Conservation (phyloP, 78 protist species). For the Anaeramoeba ignava region DNA sequence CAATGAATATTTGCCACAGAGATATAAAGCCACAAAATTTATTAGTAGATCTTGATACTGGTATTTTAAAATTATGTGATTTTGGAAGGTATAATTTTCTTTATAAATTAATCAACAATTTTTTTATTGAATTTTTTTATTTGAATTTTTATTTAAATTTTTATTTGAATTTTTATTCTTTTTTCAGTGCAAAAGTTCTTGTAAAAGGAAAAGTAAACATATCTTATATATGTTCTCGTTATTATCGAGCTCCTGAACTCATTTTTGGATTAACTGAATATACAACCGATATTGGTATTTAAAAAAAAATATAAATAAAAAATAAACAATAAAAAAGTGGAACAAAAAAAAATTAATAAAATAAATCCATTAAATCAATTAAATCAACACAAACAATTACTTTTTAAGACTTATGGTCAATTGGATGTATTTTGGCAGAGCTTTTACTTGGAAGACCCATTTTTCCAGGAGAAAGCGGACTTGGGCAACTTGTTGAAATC, state of each 20-base stretch:
- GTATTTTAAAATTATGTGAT: slow-evolving; percentile 86
- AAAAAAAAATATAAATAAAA: background rate
- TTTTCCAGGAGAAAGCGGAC: slow-evolving; percentile 31
- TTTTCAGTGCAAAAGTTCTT: slow-evolving; percentile 64
- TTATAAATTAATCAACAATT: background rate
- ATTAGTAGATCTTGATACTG: slow-evolving; percentile 64
- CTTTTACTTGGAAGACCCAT: slow-evolving; percentile 50
- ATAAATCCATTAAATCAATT: too few relatives aligned
- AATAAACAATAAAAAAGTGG: too few relatives aligned
- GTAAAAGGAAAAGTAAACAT: slow-evolving; percentile 88
- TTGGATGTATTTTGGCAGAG: slow-evolving; percentile 65
- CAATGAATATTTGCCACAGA: slow-evolving; percentile 67
- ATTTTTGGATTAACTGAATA: slow-evolving; percentile 94
- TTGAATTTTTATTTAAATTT: background rate
- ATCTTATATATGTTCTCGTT: slow-evolving; percentile 97
- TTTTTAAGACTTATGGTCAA: slow-evolving; percentile 12
- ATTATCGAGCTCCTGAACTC: slow-evolving; percentile 99
- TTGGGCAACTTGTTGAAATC: slow-evolving; percentile 24
- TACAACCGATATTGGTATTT: slow-evolving; percentile 36
- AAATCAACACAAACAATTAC: slow-evolving; percentile 48
- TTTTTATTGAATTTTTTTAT: background rate
- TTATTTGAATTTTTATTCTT: background rate
- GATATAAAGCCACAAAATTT: slow-evolving; percentile 87
- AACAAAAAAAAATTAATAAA: too few relatives aligned
- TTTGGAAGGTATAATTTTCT: slow-evolving; percentile 63